Base-by-base conservation (phyloP, 2,329 filamentous ascomycete genomes). In the Diplodia scrobiculata region DNA sequence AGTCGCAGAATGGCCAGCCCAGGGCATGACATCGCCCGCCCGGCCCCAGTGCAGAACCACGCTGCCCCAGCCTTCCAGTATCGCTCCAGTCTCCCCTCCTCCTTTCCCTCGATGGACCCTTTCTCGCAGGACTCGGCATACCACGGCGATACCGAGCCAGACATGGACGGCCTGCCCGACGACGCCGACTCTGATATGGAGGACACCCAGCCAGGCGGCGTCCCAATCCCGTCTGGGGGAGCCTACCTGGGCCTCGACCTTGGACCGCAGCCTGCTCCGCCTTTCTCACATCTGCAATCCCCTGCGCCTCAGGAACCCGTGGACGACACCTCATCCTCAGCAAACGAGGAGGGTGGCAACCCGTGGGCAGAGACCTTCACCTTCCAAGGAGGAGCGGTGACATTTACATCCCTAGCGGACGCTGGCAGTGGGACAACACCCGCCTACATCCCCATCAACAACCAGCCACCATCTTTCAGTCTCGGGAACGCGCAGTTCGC, bases 171-270 rank as follows among this genome's bases (percentile, higher is more conserved):
- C 64, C 14, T 36, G 19, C 67, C 27, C 11, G 65, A 66, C 11
- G 67, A 67, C 27, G 38, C 60, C 17, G 67, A 67, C 27, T 68
- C 59, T 11, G 63, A 65, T 50, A 54, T 63, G 45, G 68, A 68
- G 13, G 68, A 69, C 27, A 60, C 59, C 14, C 50, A 63, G 29
- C 34, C 54, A 3, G 62, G 62, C 21, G 67, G 66, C 38, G 63
- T 67, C 5, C 51, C 63, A 14, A 41, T 66, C 9, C 51, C 63
- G 7, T 32, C 55, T 29, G 25, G 25, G 5, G 55, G 32, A 11
- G 3, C 21, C 55, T 59, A 45, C 38, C n/a, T 34, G 25, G 55
- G 25, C 41, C 36, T 62, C 19, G 11, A 55, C 27, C 55, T 55
- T 36, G 60, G 25, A 41, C 48, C 29, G 13, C 59, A 50, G 19